Base-by-base conservation (phyloP, 225 moss, liverwort and hornwort species). In the Marchantia polymorpha region DNA sequence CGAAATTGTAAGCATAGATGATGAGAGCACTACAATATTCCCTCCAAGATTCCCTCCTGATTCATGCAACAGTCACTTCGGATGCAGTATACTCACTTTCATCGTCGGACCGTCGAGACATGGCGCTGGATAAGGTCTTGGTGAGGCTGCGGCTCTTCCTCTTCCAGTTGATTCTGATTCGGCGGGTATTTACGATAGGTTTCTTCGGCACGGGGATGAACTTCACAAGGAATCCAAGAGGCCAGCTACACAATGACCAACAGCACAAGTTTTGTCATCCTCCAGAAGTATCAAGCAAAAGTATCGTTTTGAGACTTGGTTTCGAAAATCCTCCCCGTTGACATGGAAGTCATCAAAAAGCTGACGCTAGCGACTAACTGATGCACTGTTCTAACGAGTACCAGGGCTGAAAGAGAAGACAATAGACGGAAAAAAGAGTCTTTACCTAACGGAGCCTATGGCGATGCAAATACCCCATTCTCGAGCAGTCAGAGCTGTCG, bases 401-500 rank as follows among this genome's bases (percentile, higher is more conserved):
- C 56, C 19, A 19, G 19, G 9, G 56, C 68, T 23, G 68, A 68
- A 63, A 47, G 8, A 79, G 23, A 30, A 67, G 59, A 19, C 10
- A 12, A 22, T 8, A 11, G 12, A 26, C 10, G 13, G 13, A 30
- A 52, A 15, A 7, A 1, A 27, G 16, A 10, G 16, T 46, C 6
- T 53, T 56, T 81, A 92, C 92, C 91, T 91, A 14, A 92, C 13
- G 17, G 85, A 82, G 15, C 95, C 93, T 80, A 95, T 92, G n/a
- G 74, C 90, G 30, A 95, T 69, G 79, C 93, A 93, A 3, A 95
- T 69, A 54, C 83, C 83, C 95, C 95, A 95, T 86, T 92, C 90
- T 83, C 87, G 85, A 75, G 1, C 83, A 0, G 51, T 46, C 6
- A 95, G 88, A 56, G 88, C 55, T n/a, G 72, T 77, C 8, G 95